Base-by-base conservation (phyloP, 306 rosid genomes). In the Glycine latifolia region DNA sequence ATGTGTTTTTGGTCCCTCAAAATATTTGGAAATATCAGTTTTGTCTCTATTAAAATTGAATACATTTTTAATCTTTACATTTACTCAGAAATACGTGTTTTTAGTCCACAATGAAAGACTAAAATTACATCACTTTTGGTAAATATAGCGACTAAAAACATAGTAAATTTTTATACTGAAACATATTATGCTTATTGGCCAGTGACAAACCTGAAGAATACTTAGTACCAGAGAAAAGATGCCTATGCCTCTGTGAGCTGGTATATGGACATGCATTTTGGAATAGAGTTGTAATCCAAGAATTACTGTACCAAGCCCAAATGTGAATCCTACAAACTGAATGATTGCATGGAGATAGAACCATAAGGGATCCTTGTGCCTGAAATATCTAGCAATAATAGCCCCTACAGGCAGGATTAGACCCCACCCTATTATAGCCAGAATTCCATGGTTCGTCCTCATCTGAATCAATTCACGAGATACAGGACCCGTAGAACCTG, bases 201-300 rank as follows among this genome's bases (percentile, higher is more conserved):
- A 26, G 9, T 5, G 74, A 69, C 74, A 47, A 47, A 69, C 74
- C 74, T 69, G 74, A 20, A 69, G 74, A 69, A 69, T 47, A 69
- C 41, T 47, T 17, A 69, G 74, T 5, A 17, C 74, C 3, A 69
- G 15, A 9, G 10, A 39, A 69, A 69, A 69, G 10, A 69, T 69
- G 56, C 74, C 74, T 17, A 69, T 69, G 41, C 74, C 74, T 47
- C 74, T 46, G 41, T 69, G 74, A 69, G 74, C 74, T 69, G 15
- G 74, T 16, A 69, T 6, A 69, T 69, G 74, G 15, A 6, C 74
- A 17, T 69, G 41, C 74, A 69, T 46, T 69, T 69, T 47, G 55
- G 74, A 69, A 17, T 69, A 46, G 16, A 69, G 55, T 69, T 17
- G 74, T 69, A 69, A 69, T 69, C 74, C 74, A 46, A 69, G 74